Conservation (phyloP, 768 basidiomycete species). For the Gymnopilus dilepis region DNA sequence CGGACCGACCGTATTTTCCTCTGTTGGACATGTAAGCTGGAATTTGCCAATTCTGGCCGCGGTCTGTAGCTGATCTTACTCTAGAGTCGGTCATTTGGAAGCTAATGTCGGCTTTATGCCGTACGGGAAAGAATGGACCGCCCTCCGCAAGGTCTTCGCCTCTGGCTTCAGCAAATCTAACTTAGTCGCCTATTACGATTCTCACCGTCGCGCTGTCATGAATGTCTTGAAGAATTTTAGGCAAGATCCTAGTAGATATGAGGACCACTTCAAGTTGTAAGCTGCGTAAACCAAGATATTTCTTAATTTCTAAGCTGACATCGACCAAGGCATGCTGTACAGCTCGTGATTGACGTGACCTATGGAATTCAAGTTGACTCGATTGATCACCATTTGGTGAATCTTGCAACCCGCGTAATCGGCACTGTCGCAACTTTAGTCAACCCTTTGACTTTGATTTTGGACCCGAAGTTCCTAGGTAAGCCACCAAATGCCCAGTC, state of each 20-base stretch:
- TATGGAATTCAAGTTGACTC: slow-evolving; percentile 7
- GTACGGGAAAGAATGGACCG: slow-evolving; percentile 5
- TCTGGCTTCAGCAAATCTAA: slow-evolving; percentile 1
- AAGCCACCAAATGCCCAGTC: neutral
- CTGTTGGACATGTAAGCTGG: neutral
- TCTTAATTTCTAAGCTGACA: neutral
- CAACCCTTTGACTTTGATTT: neutral
- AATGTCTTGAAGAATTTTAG: slow-evolving; percentile 1
- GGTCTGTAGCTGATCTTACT: too few species aligned
- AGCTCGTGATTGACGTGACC: slow-evolving; percentile 7
- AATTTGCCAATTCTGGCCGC: neutral
- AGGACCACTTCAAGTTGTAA: slow-evolving; percentile 8
- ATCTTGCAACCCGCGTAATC: slow-evolving; percentile 3
- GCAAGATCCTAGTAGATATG: neutral
- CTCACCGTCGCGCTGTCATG: slow-evolving; percentile 7
- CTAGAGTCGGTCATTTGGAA: slow-evolving; percentile 6
- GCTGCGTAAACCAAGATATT: neutral
- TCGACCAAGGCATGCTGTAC: slow-evolving; percentile 5
- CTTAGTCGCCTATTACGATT: slow-evolving; percentile 8
- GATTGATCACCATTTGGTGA: neutral
- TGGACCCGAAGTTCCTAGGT: slow-evolving; percentile 3
- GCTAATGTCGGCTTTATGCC: slow-evolving; percentile 10
- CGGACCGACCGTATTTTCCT: slow-evolving; percentile 8
- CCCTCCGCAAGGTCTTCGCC: slow-evolving; percentile 3
- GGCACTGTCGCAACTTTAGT: neutral